Conservation (phyloP, 2,329 filamentous ascomycete genomes). For the Alternaria arborescens region DNA sequence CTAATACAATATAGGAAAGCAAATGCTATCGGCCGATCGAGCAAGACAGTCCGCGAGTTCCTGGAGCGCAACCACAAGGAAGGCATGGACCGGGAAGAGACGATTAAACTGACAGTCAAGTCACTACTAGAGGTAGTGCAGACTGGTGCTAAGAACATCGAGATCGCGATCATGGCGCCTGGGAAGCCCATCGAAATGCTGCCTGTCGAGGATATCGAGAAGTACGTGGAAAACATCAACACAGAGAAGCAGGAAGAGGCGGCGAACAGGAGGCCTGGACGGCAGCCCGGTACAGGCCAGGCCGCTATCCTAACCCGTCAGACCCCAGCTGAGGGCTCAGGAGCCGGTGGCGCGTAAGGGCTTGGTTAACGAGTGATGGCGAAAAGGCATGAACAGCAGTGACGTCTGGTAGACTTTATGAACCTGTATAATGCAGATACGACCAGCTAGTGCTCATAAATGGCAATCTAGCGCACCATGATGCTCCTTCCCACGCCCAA, state of each 20-base stretch:
- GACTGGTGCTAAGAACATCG: slow-evolving; percentile 99
- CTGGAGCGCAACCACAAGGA: slow-evolving; percentile 99
- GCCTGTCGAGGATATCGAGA: slow-evolving; percentile 93
- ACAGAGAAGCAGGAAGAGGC: slow-evolving; percentile 99
- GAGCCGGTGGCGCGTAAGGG: slow-evolving; percentile 26
- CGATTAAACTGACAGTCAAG: slow-evolving; percentile 97
- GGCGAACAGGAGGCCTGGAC: slow-evolving; percentile 82
- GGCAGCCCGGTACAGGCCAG: slow-evolving; percentile 71
- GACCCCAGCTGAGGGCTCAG: slow-evolving; percentile 52
- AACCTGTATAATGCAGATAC: slow-evolving; percentile 41
- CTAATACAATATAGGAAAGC: slow-evolving; percentile 77
- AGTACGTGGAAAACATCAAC: slow-evolving; percentile 98
- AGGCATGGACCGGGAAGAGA: slow-evolving; percentile 94
- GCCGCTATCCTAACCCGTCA: slow-evolving; percentile 77
- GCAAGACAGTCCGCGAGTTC: slow-evolving; percentile 99
- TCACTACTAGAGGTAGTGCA: slow-evolving; percentile 97
- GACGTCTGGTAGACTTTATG: slow-evolving; percentile 43
- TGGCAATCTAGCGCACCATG: slow-evolving; percentile 34
- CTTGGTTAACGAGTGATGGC: slow-evolving; percentile 31
- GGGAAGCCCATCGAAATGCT: slow-evolving; percentile 93
- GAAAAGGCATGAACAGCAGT: slow-evolving; percentile 40
- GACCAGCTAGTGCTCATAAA: slow-evolving; percentile 37
- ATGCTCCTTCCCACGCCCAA: slow-evolving; percentile 4
- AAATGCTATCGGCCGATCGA: slow-evolving; percentile 96
- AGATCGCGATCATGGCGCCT: slow-evolving; percentile 97